Percentiles rank a stretch among this genome's conserved stretches.
Evolutionary conservation across 2,329 filamentous ascomycete genomes (phyloP).

Genomic region (Fusarium penzigii): DNA sequence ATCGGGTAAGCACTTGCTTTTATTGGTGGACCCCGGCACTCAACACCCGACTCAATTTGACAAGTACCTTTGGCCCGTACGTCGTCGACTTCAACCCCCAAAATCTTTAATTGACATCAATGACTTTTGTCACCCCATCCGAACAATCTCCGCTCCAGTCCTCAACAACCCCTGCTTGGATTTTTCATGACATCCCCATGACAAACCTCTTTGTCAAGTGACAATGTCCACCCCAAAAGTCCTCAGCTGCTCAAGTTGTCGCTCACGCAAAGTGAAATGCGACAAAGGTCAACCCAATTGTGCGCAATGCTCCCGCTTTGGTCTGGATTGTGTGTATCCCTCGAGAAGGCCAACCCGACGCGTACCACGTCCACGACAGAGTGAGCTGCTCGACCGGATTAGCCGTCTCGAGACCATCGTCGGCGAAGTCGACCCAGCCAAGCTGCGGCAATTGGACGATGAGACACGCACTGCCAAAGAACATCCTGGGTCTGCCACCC

Average conservation of each 20-base stretch:
- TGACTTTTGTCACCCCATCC: too few species aligned
- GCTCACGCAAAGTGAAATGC: conserved; percentile 64
- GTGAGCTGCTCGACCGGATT: conserved; percentile 45
- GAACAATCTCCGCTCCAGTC: too few species aligned
- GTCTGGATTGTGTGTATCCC: conserved; percentile 49
- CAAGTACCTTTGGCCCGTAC: too few species aligned
- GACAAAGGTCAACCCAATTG: conserved; percentile 56
- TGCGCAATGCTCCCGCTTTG: conserved; percentile 49
- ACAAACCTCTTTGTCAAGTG: conserved; percentile 1
- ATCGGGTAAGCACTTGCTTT: too few species aligned
- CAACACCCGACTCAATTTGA: too few species aligned
- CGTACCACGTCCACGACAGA: conserved; percentile 42
- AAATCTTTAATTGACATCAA: too few species aligned
- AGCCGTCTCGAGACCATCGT: conserved; percentile 48
- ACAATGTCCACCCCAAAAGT: conserved; percentile 34
- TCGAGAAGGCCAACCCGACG: conserved; percentile 45
- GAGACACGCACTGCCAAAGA: conserved; percentile 1
- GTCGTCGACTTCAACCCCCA: too few species aligned
- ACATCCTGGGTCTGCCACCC: not conserved
- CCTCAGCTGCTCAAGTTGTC: conserved; percentile 61
- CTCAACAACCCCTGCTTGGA: too few species aligned
- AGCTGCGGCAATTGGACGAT: conserved; percentile 27
- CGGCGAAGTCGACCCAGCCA: conserved; percentile 41
- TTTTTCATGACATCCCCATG: not conserved
- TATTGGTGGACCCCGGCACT: too few species aligned